Percentiles rank a stretch among this genome's conserved stretches.
Conservation (phyloP, 2,329 filamentous ascomycete genomes). For the Thermothelomyces thermophilus region DNA sequence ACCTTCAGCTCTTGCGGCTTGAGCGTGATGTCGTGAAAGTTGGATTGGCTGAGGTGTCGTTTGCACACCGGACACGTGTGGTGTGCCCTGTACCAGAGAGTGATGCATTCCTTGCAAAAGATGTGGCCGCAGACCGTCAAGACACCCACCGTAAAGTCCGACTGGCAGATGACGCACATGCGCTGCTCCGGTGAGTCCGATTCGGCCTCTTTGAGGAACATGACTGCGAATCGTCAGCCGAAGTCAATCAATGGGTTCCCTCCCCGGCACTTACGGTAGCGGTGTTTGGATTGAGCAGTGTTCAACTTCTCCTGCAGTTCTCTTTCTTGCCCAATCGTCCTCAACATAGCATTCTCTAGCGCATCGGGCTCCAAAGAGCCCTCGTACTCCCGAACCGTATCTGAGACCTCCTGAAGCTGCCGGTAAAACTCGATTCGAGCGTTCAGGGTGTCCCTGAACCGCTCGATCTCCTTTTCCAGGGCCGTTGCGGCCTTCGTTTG, state of each 20-base stretch:
- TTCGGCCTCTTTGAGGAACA: slow-evolving; percentile 51
- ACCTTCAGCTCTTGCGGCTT: slow-evolving; percentile 69
- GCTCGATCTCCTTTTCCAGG: slow-evolving; percentile 65
- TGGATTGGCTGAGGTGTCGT: slow-evolving; percentile 52
- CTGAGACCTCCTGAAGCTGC: slow-evolving; percentile 84
- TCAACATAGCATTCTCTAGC: slow-evolving; percentile 42
- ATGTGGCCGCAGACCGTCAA: slow-evolving; percentile 86
- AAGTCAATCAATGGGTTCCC: background rate
- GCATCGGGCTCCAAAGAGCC: slow-evolving; percentile 49
- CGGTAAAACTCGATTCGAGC: slow-evolving; percentile 81
- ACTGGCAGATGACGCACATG: slow-evolving; percentile 82
- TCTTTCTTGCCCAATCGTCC: slow-evolving; percentile 40
- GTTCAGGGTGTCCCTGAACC: slow-evolving; percentile 76
- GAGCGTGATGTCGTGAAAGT: slow-evolving; percentile 80
- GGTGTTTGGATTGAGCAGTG: slow-evolving; percentile 61
- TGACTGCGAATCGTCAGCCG: slow-evolving; percentile 32
- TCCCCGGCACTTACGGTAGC: slow-evolving; percentile 51
- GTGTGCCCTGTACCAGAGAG: slow-evolving; percentile 67
- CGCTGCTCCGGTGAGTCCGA: slow-evolving; percentile 56
- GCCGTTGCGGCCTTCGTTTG: slow-evolving; percentile 44
- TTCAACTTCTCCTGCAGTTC: slow-evolving; percentile 52
- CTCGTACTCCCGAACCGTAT: slow-evolving; percentile 72
- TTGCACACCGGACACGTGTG: slow-evolving; percentile 84
- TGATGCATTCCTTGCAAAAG: slow-evolving; percentile 85
- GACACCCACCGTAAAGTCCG: slow-evolving; percentile 67